Conservation (phyloP, 169 alveolate genomes). For the Eimeria falciformis region DNA sequence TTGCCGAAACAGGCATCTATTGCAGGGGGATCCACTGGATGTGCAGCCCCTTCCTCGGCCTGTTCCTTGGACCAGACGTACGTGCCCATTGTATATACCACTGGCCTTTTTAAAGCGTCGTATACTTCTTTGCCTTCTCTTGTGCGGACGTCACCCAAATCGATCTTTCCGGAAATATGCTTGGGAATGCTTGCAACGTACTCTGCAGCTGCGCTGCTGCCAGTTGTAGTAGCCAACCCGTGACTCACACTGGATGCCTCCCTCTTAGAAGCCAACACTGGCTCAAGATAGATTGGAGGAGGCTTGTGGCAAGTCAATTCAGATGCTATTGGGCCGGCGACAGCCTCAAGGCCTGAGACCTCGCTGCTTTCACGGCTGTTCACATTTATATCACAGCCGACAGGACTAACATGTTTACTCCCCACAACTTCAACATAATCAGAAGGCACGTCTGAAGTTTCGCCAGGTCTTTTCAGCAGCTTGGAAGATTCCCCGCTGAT, state of each 20-base stretch:
- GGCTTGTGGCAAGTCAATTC: constrained; percentile 23
- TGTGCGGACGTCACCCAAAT: constrained; percentile 4
- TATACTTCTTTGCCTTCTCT: constrained; percentile 59
- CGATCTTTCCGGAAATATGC: constrained; percentile 44
- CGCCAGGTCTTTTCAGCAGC: constrained; percentile 64
- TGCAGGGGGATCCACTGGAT: constrained; percentile 38
- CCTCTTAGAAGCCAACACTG: constrained; percentile 10
- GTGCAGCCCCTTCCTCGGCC: constrained; percentile 54
- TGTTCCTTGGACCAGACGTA: constrained; percentile 69
- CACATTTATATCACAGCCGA: constrained; percentile 6
- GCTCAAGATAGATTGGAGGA: constrained; percentile 69
- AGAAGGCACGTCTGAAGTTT: constrained; percentile 70
- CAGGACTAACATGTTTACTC: constrained; percentile 59
- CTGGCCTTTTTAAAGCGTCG: constrained; percentile 64
- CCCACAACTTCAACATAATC: constrained; percentile 72
- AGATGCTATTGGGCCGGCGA: background rate
- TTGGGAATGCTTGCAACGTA: constrained; percentile 63
- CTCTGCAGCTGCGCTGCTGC: constrained; percentile 60
- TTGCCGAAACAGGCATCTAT: constrained; percentile 57
- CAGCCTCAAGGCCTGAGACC: constrained; percentile 7
- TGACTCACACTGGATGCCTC: background rate
- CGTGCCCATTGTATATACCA: constrained; percentile 56
- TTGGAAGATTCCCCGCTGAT: constrained; percentile 40
- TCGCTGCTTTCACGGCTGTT: constrained; percentile 54
- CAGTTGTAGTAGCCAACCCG: background rate